Base-by-base conservation (phyloP, 495 filamentous ascomycete genomes). In the Xylaria telfairii region DNA sequence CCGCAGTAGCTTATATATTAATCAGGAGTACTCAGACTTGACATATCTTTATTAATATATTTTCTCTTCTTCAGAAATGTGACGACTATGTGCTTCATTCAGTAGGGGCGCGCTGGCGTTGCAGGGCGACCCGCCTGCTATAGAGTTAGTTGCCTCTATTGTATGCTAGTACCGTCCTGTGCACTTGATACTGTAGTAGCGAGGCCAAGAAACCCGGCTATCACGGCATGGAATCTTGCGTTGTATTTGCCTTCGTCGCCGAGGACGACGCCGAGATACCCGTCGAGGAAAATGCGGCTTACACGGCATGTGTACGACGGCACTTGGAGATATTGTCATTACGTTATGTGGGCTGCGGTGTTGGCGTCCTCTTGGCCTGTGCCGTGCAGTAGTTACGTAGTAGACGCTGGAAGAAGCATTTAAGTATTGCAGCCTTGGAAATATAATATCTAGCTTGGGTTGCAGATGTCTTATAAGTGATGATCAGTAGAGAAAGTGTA, bases 31-130 rank as follows among this genome's bases (percentile, higher is more conserved):
- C 59, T 5, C 59, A 62, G 26, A 62, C 37, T 62, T 62, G 37
- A 42, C n/a, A 61, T 42, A 42, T 62, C n/a, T 62, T 26, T 42
- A 59, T 37, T 59, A 59, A 41, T 42, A 62, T n/a, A 62, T 42
- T 42, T 62, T 42, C 59, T 42, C 59, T 41, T 37, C n/a, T 30
- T 62, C 42, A 34, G 3, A 28, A 7, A 24, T 3, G 37, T 10
- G 1, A 1, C 3, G 37, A 42, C 21, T 34, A 19, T 17, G 19
- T 2, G 24, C 7, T 4, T 2, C 30, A 59, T 15, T 24, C 30
- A n/a, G 4, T 37, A 37, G 34, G 9, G 30, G 19, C 54, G n/a
- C 56, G 17, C 56, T 59, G 56, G 9, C 54, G 5, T 34, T 34
- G 28, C 51, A 54, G 51, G 51, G 39, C 32, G 56, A 37, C 26